Evolutionary conservation across 495 filamentous ascomycete genomes (phyloP).

Genomic region (Aspergillus wentii): DNA sequence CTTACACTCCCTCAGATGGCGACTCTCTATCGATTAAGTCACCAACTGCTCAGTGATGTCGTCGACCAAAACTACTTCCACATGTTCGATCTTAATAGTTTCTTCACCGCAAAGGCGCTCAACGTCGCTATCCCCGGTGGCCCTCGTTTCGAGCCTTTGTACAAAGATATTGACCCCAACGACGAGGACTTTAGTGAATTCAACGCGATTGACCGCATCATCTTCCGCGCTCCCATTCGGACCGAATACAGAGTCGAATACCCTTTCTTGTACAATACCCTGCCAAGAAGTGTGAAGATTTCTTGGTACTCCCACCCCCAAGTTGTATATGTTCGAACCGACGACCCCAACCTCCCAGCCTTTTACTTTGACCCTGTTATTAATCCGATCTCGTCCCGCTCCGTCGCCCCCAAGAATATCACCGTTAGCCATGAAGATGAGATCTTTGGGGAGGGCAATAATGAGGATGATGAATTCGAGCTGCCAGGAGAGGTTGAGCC

Average conservation of each 20-base stretch:
- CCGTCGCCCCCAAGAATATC: slow-evolving; percentile 91
- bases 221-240: slow-evolving; percentile 91
- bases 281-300: slow-evolving; percentile 89
- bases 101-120: slow-evolving; percentile 92
- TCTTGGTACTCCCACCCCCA: slow-evolving; percentile 94
- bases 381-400: slow-evolving; percentile 94
- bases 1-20: slow-evolving; percentile 94
- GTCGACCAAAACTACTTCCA: slow-evolving; percentile 97
- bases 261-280: slow-evolving; percentile 92
- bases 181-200: slow-evolving; percentile 99
- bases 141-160: slow-evolving; percentile 93
- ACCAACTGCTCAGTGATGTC: slow-evolving; percentile 84
- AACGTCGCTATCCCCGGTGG: slow-evolving; percentile 97
- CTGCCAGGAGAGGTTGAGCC: slow-evolving; percentile 77
- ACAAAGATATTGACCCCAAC: slow-evolving; percentile 98
- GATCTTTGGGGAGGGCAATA: slow-evolving; percentile 79
- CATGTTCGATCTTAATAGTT: slow-evolving; percentile 94
- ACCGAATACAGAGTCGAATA: slow-evolving; percentile 95
- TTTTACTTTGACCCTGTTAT: slow-evolving; percentile 98
- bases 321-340: slow-evolving; percentile 81
- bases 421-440: slow-evolving; percentile 92
- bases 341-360: slow-evolving; percentile 84
- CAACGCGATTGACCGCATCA: slow-evolving; percentile 99
- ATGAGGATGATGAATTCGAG: slow-evolving; percentile 86
- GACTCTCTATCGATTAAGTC: slow-evolving; percentile 85